These are phyloP conservation scores for grape (Vitis vinifera) DNA, from an alignment of 164 flowering plant genomes.

Conservation along the genomic window DNA sequence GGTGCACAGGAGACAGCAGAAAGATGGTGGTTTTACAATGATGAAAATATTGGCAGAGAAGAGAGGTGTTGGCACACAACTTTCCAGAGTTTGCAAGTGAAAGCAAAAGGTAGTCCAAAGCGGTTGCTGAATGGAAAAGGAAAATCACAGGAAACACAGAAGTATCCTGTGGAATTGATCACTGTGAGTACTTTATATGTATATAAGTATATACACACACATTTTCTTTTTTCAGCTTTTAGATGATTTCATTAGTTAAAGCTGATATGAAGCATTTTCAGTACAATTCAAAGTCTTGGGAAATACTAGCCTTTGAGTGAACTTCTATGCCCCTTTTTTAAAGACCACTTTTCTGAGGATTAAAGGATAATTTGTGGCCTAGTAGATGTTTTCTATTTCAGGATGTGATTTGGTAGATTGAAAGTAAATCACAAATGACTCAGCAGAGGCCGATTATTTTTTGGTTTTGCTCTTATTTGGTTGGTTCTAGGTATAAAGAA, in stretches of 20 bases:
- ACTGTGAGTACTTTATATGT: slow-evolving; percentile 42
- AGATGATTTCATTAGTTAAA: not conserved
- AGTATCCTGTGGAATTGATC: slow-evolving; percentile 68
- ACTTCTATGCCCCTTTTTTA: no score
- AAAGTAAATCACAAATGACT: no score
- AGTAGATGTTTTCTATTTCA: no score
- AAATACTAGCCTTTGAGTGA: not conserved
- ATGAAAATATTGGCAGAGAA: slow-evolving; percentile 51
- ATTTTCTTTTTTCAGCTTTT: not conserved
- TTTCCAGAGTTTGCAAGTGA: slow-evolving; percentile 61
- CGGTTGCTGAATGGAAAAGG: slow-evolving; percentile 26
- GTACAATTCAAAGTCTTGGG: not conserved
- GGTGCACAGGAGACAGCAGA: slow-evolving; percentile 75
- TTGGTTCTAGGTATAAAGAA: no score
- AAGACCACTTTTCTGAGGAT: no score
- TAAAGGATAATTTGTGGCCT: no score
- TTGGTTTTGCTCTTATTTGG: no score
- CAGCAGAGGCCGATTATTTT: no score
- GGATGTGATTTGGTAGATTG: no score
- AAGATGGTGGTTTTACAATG: slow-evolving; percentile 40
- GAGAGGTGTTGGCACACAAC: slow-evolving; percentile 91
- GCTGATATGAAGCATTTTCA: not conserved
- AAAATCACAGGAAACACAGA: slow-evolving; percentile 25
- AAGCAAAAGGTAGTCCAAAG: slow-evolving; percentile 65
- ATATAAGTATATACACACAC: not conserved